A percentile compares a stretch with the other conserved stretches of the same genome.
Conservation (phyloP, 139 green algal genomes). For the Ulvella scutata region DNA sequence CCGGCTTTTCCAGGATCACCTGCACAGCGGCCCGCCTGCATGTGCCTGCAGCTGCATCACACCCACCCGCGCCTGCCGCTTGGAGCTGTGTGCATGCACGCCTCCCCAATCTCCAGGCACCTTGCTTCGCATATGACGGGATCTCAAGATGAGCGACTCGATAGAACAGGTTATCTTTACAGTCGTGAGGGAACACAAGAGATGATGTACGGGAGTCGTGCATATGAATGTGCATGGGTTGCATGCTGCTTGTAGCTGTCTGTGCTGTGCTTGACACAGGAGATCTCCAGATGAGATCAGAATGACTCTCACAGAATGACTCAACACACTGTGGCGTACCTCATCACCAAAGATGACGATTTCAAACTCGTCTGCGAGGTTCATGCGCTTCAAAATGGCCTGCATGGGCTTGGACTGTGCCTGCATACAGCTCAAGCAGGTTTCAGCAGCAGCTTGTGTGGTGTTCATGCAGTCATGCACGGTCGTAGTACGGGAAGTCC, state of each 20-base stretch:
- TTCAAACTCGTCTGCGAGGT: constrained; percentile 75
- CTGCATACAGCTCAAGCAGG: constrained; percentile 15
- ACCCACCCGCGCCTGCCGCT: not conserved
- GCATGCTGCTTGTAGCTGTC: too few species aligned
- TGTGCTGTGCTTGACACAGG: constrained; percentile 2
- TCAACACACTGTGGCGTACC: not conserved
- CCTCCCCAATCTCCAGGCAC: not conserved
- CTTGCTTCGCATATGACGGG: too few species aligned
- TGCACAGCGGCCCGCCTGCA: not conserved
- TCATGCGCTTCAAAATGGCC: constrained; percentile 71
- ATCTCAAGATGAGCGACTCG: not conserved
- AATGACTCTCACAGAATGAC: not conserved
- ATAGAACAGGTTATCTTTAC: not conserved
- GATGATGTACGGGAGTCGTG: not conserved
- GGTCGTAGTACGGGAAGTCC: not conserved
- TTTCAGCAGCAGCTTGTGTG: too few species aligned
- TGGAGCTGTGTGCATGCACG: not conserved
- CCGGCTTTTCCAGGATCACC: constrained; percentile 64
- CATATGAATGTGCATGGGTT: too few species aligned
- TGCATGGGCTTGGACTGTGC: constrained; percentile 78
- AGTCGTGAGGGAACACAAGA: not conserved
- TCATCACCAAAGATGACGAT: constrained; percentile 79
- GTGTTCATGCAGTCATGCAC: not conserved
- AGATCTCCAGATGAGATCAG: not conserved
- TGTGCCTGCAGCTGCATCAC: not conserved